Percentiles rank a stretch among this genome's conserved stretches.
Conservation (phyloP, 2,329 filamentous ascomycete genomes). For the Colletotrichum sidae region DNA sequence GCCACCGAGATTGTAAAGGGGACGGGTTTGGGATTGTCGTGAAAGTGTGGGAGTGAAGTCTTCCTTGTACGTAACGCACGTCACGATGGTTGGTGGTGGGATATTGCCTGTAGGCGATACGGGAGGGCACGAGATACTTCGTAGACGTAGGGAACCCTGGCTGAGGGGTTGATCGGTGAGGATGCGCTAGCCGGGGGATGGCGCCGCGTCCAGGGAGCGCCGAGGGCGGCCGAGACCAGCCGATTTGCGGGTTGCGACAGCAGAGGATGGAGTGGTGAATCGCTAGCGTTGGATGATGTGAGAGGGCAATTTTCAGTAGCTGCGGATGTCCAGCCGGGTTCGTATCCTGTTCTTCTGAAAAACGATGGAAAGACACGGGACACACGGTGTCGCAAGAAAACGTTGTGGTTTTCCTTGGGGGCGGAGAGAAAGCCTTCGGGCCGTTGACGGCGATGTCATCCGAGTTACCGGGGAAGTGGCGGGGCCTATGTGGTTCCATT, state of each 20-base stretch:
- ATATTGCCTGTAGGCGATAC: conserved; percentile 29
- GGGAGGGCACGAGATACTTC: neutral
- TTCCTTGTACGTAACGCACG: conserved; percentile 34
- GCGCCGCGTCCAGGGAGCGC: neutral
- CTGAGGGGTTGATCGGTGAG: neutral
- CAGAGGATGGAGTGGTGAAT: neutral
- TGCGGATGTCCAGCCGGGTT: neutral
- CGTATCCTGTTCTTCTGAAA: too few species aligned
- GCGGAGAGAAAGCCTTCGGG: conserved; percentile 3
- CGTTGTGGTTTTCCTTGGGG: neutral
- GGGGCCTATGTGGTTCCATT: conserved; percentile 7
- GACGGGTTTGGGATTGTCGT: conserved; percentile 5
- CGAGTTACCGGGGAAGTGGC: conserved; percentile 25
- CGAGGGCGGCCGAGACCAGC: neutral
- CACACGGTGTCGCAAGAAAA: too few species aligned
- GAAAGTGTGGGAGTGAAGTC: neutral
- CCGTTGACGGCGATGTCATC: conserved; percentile 15
- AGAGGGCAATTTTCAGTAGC: neutral
- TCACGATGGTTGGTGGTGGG: conserved; percentile 13
- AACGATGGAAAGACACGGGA: too few species aligned
- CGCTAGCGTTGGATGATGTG: conserved; percentile 6
- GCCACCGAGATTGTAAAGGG: neutral
- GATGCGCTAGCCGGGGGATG: neutral
- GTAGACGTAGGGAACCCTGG: conserved; percentile 9
- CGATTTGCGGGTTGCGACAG: conserved; percentile 4